Base-by-base conservation (phyloP, 495 filamentous ascomycete genomes). In the Lophiotrema nucula region DNA sequence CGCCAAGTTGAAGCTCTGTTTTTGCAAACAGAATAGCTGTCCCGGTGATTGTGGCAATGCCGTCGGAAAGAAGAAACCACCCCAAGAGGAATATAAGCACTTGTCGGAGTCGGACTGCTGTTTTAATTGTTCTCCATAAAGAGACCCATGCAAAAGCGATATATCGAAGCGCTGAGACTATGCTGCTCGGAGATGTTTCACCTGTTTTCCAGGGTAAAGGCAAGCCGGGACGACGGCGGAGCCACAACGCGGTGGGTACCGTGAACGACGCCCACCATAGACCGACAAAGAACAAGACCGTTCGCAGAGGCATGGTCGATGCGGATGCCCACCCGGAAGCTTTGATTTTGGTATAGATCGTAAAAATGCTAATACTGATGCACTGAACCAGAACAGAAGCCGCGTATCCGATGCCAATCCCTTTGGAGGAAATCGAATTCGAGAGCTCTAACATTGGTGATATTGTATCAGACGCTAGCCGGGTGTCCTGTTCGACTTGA, bases 11-110 rank as follows among this genome's bases (percentile, higher is more conserved):
- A 3, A 98, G 80, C 54, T 91, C 81, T 0, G 92, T 98, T 73
- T 98, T 98, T 2, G 90, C 93, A 69, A 95, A 98, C 11, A 98
- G 78, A 19, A 98, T 88, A 8, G 93, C 93, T 6, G 93, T 97
- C 8, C 93, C 95, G 49, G 89, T 92, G 13, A 95, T 89, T 0
- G 93, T 98, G 11, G 93, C 93, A 61, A 98, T 93, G 26, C 87
- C 89, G 56, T 98, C 93, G 43, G 87, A 92, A 1, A 98, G 81
- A 12, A 98, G 78, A 69, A 98, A 97, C n/a, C n/a, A n/a, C n/a
- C n/a, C n/a, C n/a, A n/a, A n/a, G n/a, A n/a, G n/a, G n/a, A n/a
- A n/a, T n/a, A n/a, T n/a, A n/a, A n/a, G n/a, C n/a, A n/a, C n/a
- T n/a, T n/a, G n/a, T n/a, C n/a, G n/a, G n/a, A n/a, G n/a, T n/a